These are phyloP conservation scores for Elsinoe arachidis DNA, from an alignment of 2,329 filamentous ascomycete species.

Conservation along the genomic window DNA sequence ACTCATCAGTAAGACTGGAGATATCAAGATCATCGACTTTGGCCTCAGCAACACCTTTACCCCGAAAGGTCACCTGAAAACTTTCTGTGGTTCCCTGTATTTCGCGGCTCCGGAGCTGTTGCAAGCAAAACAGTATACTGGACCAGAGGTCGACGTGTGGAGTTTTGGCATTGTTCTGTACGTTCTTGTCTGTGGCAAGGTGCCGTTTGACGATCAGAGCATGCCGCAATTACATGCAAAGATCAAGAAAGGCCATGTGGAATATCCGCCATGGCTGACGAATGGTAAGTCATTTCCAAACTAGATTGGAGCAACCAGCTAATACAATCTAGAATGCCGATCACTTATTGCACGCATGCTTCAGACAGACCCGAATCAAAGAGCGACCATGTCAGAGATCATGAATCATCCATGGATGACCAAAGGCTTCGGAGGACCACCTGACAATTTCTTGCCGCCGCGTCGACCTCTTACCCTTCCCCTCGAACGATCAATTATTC, in stretches of 20 bases:
- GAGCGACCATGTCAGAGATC: constrained; percentile 82
- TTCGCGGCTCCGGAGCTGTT: constrained; percentile 93
- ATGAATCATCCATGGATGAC: constrained; percentile 94
- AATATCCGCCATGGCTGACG: constrained; percentile 90
- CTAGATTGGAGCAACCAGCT: background rate
- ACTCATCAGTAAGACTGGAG: constrained; percentile 94
- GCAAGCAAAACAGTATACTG: constrained; percentile 88
- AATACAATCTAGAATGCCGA: constrained; percentile 63
- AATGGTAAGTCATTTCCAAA: constrained; percentile 53
- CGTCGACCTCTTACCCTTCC: constrained; percentile 81
- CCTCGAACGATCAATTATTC: constrained; percentile 71
- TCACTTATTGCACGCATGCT: constrained; percentile 91
- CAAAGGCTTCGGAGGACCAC: constrained; percentile 77
- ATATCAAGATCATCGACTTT: constrained; percentile 99
- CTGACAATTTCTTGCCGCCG: constrained; percentile 77
- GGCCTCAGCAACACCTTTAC: constrained; percentile 94
- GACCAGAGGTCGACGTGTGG: constrained; percentile 96
- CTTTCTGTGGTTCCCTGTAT: constrained; percentile 94
- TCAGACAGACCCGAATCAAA: constrained; percentile 81
- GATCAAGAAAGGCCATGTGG: constrained; percentile 93
- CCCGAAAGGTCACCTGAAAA: constrained; percentile 77
- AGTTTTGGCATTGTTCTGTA: constrained; percentile 98
- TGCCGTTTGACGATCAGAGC: constrained; percentile 97
- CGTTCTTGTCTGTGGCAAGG: constrained; percentile 92
- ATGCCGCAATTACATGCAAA: constrained; percentile 98